Conservation (phyloP, 805 yeast genomes). For the Naumovozyma baii region DNA sequence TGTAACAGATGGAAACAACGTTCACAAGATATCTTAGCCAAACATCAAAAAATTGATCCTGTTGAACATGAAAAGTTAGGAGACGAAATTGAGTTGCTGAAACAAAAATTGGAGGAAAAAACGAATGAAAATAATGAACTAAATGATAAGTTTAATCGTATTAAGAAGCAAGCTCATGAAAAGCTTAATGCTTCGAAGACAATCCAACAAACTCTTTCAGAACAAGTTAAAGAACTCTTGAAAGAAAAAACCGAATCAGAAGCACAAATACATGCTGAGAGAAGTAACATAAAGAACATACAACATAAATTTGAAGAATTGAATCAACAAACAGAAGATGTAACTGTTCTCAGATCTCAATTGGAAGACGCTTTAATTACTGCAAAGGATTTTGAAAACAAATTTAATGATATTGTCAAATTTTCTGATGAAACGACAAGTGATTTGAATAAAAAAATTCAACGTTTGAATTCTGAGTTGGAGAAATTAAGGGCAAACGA, state of each 20-base stretch:
- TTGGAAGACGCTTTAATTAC: slow-evolving; percentile 13
- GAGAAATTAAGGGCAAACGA: slow-evolving; percentile 11
- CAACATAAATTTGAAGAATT: slow-evolving; percentile 8
- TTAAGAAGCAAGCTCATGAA: slow-evolving; percentile 30
- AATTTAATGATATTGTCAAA: slow-evolving; percentile 6
- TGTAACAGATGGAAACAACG: slow-evolving; percentile 50
- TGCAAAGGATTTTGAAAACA: slow-evolving; percentile 13
- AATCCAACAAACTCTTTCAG: slow-evolving; percentile 33
- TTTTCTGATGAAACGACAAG: slow-evolving; percentile 5
- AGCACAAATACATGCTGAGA: slow-evolving; percentile 5
- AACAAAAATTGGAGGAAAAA: slow-evolving; percentile 17
- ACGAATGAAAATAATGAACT: slow-evolving; percentile 26
- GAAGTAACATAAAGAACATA: background rate
- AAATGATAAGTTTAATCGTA: slow-evolving; percentile 25
- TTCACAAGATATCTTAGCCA: slow-evolving; percentile 38
- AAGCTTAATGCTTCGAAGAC: slow-evolving; percentile 23
- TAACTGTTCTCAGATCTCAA: background rate
- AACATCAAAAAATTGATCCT: slow-evolving; percentile 40
- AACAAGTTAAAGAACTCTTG: slow-evolving; percentile 27
- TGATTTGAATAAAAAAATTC: slow-evolving; percentile 8
- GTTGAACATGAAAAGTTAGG: slow-evolving; percentile 34
- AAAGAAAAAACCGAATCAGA: slow-evolving; percentile 31
- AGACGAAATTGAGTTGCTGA: slow-evolving; percentile 19
- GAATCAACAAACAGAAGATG: background rate
- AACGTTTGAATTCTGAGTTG: slow-evolving; percentile 16